Conservation (phyloP, 108 stramenopile genomes). For the Nitzschia sp. region DNA sequence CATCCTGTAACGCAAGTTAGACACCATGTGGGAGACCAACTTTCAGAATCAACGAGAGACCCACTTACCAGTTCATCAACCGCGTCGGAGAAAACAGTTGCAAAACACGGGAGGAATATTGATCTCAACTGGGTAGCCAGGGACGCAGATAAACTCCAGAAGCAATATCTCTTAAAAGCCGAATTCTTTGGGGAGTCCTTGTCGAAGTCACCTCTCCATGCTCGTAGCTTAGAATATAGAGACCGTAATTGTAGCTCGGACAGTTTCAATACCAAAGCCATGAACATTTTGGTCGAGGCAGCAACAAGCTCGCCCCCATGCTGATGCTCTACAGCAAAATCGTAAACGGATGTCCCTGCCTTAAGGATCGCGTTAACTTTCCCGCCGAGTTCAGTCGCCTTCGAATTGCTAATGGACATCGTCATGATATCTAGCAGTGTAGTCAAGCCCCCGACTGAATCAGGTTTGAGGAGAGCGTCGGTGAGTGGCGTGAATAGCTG, state of each 20-base stretch:
- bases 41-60: not conserved
- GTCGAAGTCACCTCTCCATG: constrained; percentile 72
- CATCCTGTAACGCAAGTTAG: constrained; percentile 12
- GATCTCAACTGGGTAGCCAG: constrained; percentile 60
- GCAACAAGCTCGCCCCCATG: constrained; percentile 30
- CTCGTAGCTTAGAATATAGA: constrained; percentile 64
- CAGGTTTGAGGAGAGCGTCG: not conserved
- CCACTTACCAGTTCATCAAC: constrained; percentile 69
- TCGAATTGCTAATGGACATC: constrained; percentile 43
- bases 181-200: constrained; percentile 13
- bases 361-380: constrained; percentile 55
- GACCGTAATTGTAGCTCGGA: constrained; percentile 87
- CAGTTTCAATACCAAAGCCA: constrained; percentile 79
- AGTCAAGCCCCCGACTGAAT: not conserved
- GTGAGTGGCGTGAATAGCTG: constrained; percentile 12
- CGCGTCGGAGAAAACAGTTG: constrained; percentile 66
- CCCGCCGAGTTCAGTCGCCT: constrained; percentile 56
- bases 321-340: constrained; percentile 28
- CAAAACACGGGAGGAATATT: constrained; percentile 82
- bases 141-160: constrained; percentile 75
- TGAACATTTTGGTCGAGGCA: constrained; percentile 51
- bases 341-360: constrained; percentile 50
- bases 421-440: constrained; percentile 46
- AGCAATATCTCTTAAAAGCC: constrained; percentile 45
- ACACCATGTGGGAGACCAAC: not conserved